Conservation (phyloP, 78 protist genomes). For the Dictyostelium discoideum region dicty_2.7 NC_007088.5:5811501-5812000, state of each 20-base stretch:
- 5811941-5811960: constrained; percentile 4
- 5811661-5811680: constrained; percentile 97
- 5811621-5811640: constrained; percentile 96
- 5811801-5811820: constrained; percentile 96
- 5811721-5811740: constrained; percentile 99
- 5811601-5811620: constrained; percentile 90
- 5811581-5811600: constrained; percentile 94
- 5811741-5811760: constrained; percentile 99
- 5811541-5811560: constrained; percentile 97
- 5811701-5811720: constrained; percentile 99
- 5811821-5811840: constrained; percentile 94
- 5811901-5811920: constrained; percentile 79
- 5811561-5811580: constrained; percentile 98
- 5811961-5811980: background rate
- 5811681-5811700: constrained; percentile 99
- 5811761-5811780: constrained; percentile 97
- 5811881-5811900: constrained; percentile 70
- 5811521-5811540: constrained; percentile 98
- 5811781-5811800: constrained; percentile 91
- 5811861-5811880: constrained; percentile 79
- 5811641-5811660: constrained; percentile 99
- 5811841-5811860: constrained; percentile 98
- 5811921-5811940: constrained; percentile 12
- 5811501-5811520: constrained; percentile 98
- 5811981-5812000: constrained; percentile 2